Conservation (phyloP, 2,329 filamentous ascomycete genomes). For the Colletotrichum truncatum region DNA sequence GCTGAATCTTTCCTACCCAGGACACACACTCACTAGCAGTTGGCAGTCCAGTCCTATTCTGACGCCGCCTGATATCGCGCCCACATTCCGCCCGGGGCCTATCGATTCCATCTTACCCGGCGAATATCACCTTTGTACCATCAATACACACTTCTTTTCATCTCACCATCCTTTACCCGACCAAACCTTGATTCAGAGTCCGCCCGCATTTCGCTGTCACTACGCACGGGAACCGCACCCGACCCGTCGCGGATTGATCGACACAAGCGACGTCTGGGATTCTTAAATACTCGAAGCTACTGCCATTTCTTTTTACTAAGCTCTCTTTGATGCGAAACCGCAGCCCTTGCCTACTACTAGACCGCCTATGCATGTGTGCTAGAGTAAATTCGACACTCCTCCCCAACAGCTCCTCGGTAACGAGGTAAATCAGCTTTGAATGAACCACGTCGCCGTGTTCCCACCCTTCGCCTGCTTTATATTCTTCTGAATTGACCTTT, state of each 20-base stretch:
- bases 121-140: neutral
- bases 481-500: neutral
- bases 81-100: neutral
- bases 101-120: neutral
- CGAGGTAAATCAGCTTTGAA: neutral
- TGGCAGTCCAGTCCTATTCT: neutral
- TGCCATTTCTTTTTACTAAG: neutral
- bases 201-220: neutral
- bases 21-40: neutral
- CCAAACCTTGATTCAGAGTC: too few species aligned
- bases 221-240: neutral
- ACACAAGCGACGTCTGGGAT: constrained; percentile 2
- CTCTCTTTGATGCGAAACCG: constrained; percentile 20
- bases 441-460: neutral
- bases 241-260: constrained; percentile 3
- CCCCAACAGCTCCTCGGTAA: neutral
- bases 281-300: neutral
- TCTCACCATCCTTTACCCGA: neutral
- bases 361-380: neutral
- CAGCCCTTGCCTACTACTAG: neutral
- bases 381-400: neutral
- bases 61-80: constrained; percentile 1
- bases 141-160: neutral
- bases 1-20: neutral
- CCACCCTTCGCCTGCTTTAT: neutral